Evolutionary conservation across 352 stramenopile genomes (phyloP).

Genomic region (Phytophthora nicotianae): DNA sequence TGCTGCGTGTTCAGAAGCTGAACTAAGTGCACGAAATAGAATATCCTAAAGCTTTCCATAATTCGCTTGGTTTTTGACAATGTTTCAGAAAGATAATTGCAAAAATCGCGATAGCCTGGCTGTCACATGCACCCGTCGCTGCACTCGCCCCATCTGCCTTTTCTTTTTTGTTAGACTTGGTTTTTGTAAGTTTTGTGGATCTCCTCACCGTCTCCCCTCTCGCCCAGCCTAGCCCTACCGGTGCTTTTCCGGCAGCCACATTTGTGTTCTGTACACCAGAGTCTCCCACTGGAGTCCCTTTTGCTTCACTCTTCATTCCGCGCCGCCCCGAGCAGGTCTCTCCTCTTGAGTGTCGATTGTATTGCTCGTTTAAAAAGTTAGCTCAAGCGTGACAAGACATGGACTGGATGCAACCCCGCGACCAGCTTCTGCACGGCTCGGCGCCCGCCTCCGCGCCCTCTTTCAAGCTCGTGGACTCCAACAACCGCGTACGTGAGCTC

Average conservation of each 20-base stretch:
- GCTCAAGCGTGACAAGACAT: constrained; percentile 25
- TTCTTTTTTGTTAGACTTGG: constrained; percentile 32
- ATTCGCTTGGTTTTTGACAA: too few relatives aligned
- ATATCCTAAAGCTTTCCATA: too few relatives aligned
- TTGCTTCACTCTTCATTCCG: constrained; percentile 34
- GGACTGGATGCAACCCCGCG: constrained; percentile 64
- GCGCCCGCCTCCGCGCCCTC: constrained; percentile 42
- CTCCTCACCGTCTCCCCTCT: constrained; percentile 27
- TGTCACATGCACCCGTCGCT: constrained; percentile 27
- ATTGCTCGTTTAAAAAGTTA: background rate
- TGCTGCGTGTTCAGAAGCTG: too few relatives aligned
- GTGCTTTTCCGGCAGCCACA: constrained; percentile 21
- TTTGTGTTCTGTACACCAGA: constrained; percentile 24
- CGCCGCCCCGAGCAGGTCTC: constrained; percentile 21
- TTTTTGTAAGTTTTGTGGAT: constrained; percentile 28
- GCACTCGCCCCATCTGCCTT: constrained; percentile 7
- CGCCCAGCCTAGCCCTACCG: constrained; percentile 25
- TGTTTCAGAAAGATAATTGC: background rate
- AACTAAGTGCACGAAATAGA: too few relatives aligned
- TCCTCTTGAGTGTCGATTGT: constrained; percentile 16
- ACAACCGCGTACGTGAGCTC: constrained; percentile 76
- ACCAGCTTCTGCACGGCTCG: constrained; percentile 43
- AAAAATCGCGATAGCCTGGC: constrained; percentile 9
- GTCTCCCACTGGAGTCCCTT: background rate
- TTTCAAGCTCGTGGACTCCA: constrained; percentile 75